These are phyloP conservation scores for Zarea fungicola DNA, from an alignment of 2,329 filamentous ascomycete genomes.

Conservation along the genomic window DNA sequence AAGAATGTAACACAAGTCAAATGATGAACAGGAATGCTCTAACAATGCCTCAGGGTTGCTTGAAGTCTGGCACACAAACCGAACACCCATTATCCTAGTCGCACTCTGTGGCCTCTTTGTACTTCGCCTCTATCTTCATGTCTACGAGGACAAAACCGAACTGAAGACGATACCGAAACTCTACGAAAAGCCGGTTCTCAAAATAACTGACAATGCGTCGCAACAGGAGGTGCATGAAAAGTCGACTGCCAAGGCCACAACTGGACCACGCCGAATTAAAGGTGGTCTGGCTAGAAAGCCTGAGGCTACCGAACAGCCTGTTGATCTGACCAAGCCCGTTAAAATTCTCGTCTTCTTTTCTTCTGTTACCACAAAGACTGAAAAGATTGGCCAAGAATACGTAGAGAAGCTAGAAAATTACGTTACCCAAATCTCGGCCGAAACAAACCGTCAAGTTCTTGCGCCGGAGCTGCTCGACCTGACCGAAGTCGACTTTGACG, in stretches of 20 bases:
- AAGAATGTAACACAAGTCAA: not conserved
- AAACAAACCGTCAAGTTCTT: constrained; percentile 36
- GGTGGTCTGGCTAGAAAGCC: constrained; percentile 33
- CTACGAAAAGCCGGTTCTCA: constrained; percentile 20
- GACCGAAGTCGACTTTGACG: constrained; percentile 84
- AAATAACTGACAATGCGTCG: constrained; percentile 4
- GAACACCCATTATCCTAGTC: constrained; percentile 38
- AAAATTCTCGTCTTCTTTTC: constrained; percentile 84
- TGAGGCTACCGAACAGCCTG: constrained; percentile 20
- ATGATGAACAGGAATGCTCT: not conserved
- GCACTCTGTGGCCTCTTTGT: constrained; percentile 33
- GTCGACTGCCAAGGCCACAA: constrained; percentile 25
- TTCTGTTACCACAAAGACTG: constrained; percentile 78
- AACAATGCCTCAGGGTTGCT: constrained; percentile 27
- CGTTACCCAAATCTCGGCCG: constrained; percentile 43
- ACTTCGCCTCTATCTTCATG: constrained; percentile 38
- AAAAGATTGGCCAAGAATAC: constrained; percentile 64
- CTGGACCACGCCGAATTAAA: constrained; percentile 46
- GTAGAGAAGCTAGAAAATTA: constrained; percentile 47
- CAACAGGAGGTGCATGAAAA: constrained; percentile 19
- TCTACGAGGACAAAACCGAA: constrained; percentile 28
- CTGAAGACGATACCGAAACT: constrained; percentile 33
- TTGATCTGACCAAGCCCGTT: constrained; percentile 41
- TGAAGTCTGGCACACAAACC: constrained; percentile 42
- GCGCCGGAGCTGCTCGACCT: constrained; percentile 68